A percentile compares a stretch with the other conserved stretches of the same genome.
Conservation (phyloP, 1,284 basidiomycete genomes). For the Rhodofomes roseus region DNA sequence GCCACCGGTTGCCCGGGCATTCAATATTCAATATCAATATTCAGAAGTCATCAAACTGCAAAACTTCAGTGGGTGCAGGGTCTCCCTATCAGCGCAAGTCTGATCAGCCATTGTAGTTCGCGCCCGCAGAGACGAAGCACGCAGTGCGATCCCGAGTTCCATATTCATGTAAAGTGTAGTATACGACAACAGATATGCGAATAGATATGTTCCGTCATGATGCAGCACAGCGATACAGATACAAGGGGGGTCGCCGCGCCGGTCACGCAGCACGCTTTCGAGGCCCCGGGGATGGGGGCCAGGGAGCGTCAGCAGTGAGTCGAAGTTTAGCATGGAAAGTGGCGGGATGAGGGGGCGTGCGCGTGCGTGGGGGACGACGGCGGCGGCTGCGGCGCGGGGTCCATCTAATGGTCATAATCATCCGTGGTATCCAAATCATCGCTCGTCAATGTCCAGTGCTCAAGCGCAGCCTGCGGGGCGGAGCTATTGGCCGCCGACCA, state of each 20-base stretch:
- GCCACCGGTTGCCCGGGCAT: not conserved
- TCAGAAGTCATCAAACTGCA: too few relatives aligned
- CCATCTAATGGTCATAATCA: not conserved
- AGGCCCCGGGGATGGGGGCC: not conserved
- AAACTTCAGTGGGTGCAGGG: too few relatives aligned
- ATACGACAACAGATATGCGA: constrained; percentile 1
- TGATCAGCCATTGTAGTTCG: not conserved
- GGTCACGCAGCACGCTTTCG: not conserved
- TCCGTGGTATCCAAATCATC: not conserved
- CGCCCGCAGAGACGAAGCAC: not conserved
- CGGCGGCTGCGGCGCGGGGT: not conserved
- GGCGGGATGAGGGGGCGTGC: not conserved
- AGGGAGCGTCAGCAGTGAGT: not conserved
- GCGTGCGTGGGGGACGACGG: not conserved
- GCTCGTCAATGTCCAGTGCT: not conserved
- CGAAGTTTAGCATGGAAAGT: not conserved
- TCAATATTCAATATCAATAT: too few relatives aligned
- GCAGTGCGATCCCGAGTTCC: not conserved
- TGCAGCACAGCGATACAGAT: not conserved
- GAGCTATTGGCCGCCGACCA: constrained; percentile 48
- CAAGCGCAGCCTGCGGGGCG: not conserved
- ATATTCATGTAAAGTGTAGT: not conserved
- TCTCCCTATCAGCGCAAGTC: too few relatives aligned
- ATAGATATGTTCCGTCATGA: constrained; percentile 1
- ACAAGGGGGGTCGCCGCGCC: not conserved